Evolutionary conservation across 176 grass and related monocot species (phyloP).

Genomic region (Bothriochloa decipiens): DNA sequence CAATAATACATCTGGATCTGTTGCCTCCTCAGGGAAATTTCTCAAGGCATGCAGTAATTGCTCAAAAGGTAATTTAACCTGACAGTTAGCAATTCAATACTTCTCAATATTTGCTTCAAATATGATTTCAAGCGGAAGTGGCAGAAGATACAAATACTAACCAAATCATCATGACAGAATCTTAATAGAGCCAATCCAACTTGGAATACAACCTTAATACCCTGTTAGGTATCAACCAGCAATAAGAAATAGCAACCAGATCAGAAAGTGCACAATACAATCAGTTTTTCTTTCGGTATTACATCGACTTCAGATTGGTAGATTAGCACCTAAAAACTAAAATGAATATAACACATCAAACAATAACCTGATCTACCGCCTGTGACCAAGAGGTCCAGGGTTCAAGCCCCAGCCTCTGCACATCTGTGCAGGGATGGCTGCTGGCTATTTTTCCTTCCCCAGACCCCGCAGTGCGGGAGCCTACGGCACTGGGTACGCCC

Average conservation of each 20-base stretch:
- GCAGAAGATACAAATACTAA: conserved; percentile 44
- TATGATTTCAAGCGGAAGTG: conserved; percentile 10
- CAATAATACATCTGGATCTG: conserved; percentile 78
- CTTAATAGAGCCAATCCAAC: conserved; percentile 86
- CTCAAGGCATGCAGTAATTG: conserved; percentile 75
- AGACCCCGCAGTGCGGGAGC: too few relatives aligned
- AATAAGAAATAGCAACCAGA: conserved; percentile 23
- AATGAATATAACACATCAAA: background rate
- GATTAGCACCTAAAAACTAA: conserved; percentile 6
- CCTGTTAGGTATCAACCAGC: conserved; percentile 43
- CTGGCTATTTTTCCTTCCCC: too few relatives aligned
- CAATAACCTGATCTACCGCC: too few relatives aligned
- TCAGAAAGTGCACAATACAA: conserved; percentile 21
- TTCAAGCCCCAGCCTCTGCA: too few relatives aligned
- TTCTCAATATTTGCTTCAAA: conserved; percentile 25
- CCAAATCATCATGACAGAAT: conserved; percentile 92
- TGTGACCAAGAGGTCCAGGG: too few relatives aligned
- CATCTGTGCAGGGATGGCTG: too few relatives aligned
- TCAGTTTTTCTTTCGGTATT: background rate
- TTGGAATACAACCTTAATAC: conserved; percentile 91
- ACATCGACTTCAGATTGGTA: background rate
- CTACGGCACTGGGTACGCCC: too few relatives aligned
- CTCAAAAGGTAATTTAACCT: conserved; percentile 97
- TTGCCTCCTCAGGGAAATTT: conserved; percentile 89
- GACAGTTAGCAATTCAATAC: conserved; percentile 26